These are phyloP conservation scores for Lophiostoma macrostomum DNA, from an alignment of 495 filamentous ascomycete genomes.

Conservation along the genomic window DNA sequence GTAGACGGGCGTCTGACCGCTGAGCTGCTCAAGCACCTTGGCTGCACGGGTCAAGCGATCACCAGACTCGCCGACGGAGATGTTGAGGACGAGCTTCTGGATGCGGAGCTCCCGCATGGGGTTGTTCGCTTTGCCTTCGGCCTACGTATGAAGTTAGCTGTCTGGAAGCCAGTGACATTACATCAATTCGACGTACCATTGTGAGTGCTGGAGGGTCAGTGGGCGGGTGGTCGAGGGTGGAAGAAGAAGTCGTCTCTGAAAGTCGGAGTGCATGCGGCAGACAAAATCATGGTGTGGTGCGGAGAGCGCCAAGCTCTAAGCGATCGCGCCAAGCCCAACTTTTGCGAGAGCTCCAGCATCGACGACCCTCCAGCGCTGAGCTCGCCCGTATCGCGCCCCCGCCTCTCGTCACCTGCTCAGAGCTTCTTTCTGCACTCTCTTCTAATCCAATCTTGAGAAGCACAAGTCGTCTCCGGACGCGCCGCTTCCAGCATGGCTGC, in stretches of 20 bases:
- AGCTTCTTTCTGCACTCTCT: not conserved
- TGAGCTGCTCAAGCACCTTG: conserved; percentile 99
- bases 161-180: conserved; percentile 34
- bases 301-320: conserved; percentile 9
- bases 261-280: too few species aligned
- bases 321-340: conserved; percentile 1
- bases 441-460: not conserved
- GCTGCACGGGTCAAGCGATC: conserved; percentile 99
- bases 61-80: conserved; percentile 99
- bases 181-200: conserved; percentile 15
- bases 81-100: conserved; percentile 99
- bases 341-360: not conserved
- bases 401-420: not conserved
- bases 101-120: conserved; percentile 99
- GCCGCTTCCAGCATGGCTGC: conserved; percentile 68
- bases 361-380: not conserved
- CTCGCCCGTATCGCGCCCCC: not conserved
- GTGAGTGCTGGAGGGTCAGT: conserved; percentile 26
- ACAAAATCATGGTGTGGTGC: conserved; percentile 2
- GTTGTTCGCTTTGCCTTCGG: conserved; percentile 57
- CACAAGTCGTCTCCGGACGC: conserved; percentile 67
- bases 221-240: conserved; percentile 19
- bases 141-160: conserved; percentile 44
- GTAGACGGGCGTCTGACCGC: conserved; percentile 99
- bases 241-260: too few species aligned